Evolutionary conservation across 208 protist genomes (phyloP), one percentile per base, ranked within the genome.

Genomic region (Angomonas ambiguus): DNA sequence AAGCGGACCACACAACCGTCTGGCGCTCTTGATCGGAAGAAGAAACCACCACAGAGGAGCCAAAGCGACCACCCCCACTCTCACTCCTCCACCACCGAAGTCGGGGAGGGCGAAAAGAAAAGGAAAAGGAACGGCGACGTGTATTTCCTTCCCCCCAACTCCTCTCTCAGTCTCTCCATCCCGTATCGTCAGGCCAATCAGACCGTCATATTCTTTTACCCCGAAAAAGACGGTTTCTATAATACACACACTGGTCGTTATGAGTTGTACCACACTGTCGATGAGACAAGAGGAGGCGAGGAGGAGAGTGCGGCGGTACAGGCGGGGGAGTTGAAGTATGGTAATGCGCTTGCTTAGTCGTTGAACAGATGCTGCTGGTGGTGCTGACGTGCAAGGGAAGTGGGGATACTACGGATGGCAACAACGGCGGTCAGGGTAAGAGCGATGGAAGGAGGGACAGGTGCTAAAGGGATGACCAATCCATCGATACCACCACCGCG

Each of bases 281-380:
- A 33, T 5, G 22, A 35, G 28, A 59, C 25, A 59, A 59, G 11
- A 35, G 53, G 22, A 16, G 10, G 53, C 11, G 32, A 49, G 22
- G n/a, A 62, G 57, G 57, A 28, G 20, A 24, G 10, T 24, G 24
- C 5, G 8, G 57, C 57, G n/a, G 57, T 31, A 22, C 24, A 11
- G 27, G 57, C 32, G 18, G 57, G 34, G 8, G 2, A 42, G 51
- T 71, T 90, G 64, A 77, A 83, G 67, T 90, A 87, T 69, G 83
- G 80, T 31, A 69, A 62, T 49, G 74, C 80, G 27, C 59, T 75
- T 28, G 57, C 59, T 8, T 64, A n/a, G n/a, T 79, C 45, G 65
- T 76, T 1, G 51, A 76, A 22, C 55, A 74, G 53, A 61, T 68
- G 25, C 20, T 62, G 22, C 67, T 80, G 22, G 71, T 78, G 11